Evolutionary conservation across 2,329 filamentous ascomycete genomes (phyloP).

Genomic region (Colletotrichum orbiculare): DNA sequence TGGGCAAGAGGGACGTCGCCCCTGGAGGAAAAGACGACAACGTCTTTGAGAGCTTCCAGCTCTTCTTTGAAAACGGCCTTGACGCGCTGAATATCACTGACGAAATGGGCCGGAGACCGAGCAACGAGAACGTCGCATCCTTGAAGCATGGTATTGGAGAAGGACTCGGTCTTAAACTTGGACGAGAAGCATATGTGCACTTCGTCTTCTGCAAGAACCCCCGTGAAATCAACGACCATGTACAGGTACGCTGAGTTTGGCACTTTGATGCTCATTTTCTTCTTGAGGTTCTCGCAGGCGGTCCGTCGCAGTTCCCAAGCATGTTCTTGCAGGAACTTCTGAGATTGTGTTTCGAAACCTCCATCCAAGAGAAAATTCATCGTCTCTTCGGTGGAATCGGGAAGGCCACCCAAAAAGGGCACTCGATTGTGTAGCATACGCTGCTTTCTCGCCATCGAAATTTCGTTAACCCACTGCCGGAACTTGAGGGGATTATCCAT

Average conservation of each 20-base stretch:
- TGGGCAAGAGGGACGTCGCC: conserved; percentile 73
- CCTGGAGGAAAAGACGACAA: conserved; percentile 79
- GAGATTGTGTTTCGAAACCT: conserved; percentile 66
- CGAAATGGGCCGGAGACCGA: conserved; percentile 75
- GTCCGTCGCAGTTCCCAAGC: conserved; percentile 59
- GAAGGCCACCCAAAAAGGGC: conserved; percentile 62
- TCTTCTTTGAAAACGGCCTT: conserved; percentile 67
- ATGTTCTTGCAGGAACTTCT: conserved; percentile 60
- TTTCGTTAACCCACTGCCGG: conserved; percentile 64
- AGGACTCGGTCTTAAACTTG: conserved; percentile 68
- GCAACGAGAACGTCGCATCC: conserved; percentile 73
- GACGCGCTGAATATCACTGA: conserved; percentile 79
- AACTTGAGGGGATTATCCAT: conserved; percentile 62
- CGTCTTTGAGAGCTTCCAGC: conserved; percentile 77
- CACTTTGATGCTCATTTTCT: conserved; percentile 70
- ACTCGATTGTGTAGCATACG: conserved; percentile 53
- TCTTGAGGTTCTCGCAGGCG: conserved; percentile 64
- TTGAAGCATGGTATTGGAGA: conserved; percentile 65
- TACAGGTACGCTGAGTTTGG: conserved; percentile 70
- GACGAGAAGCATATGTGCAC: conserved; percentile 75
- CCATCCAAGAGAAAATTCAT: conserved; percentile 66
- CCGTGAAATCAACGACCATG: conserved; percentile 76
- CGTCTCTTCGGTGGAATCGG: conserved; percentile 59
- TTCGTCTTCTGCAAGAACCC: conserved; percentile 70
- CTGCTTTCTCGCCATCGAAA: conserved; percentile 47